Base-by-base conservation (phyloP, 1,139 yeast species). In the Blastobotrys buckinghamii region DNA sequence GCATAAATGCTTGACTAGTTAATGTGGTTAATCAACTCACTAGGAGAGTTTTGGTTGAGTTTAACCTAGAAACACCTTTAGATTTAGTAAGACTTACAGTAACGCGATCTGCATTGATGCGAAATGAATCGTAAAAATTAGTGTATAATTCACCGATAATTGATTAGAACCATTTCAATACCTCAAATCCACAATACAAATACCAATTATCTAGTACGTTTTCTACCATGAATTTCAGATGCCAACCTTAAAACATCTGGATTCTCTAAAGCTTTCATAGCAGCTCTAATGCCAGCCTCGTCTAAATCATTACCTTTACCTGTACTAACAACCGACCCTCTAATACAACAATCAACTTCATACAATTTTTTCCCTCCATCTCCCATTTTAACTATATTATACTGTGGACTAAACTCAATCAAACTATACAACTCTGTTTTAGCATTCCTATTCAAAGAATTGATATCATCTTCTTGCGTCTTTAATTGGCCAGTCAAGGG, bases 321-420 rank as follows among this genome's bases (percentile, higher is more conserved):
- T 16, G 45, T 37, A 5, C 41, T 45, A 15, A 46, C 45, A 22
- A 46, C 49, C 2, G 49, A 46, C 22, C 49, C 49, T 4, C 41
- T 15, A 8, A 46, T 30, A 27, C 49, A 46, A 24, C 49, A 46
- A n/a, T 46, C 49, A 15, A 46, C 45, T 27, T 41, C 42, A 30
- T 29, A 46, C 3, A 19, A 12, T 9, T 26, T 9, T 20, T 20
- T 19, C 4, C 29, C 32, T 10, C 20, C 37, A 35, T 33, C 42
- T 9, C 22, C 34, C n/a, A 45, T 32, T 20, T 24, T 22, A 16
- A 46, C 37, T 15, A 46, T 46, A 33, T 46, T 46, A 34, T 46
- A 46, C 16, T 41, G 49, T 20, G 49, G 49, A 2, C 42, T 38
- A 34, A 46, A 46, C 13, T 32, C 16, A 22, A 46, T 38, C 39